These are phyloP conservation scores for Elongisporangium undulatum DNA, from an alignment of 352 stramenopile genomes.

Conservation along the genomic window DNA sequence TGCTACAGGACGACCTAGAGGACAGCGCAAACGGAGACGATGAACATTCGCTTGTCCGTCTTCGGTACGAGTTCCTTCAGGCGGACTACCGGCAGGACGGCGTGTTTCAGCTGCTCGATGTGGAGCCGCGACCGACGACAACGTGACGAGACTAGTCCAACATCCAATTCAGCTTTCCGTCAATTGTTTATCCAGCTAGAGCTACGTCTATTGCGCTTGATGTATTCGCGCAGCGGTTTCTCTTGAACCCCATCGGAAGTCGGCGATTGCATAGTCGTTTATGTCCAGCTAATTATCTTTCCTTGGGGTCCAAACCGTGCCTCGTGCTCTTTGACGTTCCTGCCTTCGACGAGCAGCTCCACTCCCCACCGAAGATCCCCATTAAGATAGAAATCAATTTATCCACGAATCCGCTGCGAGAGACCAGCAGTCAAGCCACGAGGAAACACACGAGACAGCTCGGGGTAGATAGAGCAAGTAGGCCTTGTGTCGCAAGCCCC, in stretches of 20 bases:
- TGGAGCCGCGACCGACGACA: constrained; percentile 6
- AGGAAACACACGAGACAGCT: constrained; percentile 1
- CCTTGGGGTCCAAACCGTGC: too few relatives aligned
- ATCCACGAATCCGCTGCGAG: constrained; percentile 1
- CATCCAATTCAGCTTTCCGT: too few relatives aligned
- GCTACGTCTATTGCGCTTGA: too few relatives aligned
- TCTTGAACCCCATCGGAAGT: too few relatives aligned
- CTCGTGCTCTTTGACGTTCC: too few relatives aligned
- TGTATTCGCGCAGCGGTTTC: too few relatives aligned
- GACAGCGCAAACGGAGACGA: not conserved
- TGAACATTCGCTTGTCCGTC: constrained; percentile 8
- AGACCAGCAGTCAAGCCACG: not conserved
- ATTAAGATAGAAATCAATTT: constrained; percentile 1
- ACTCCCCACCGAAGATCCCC: not conserved
- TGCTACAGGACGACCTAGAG: not conserved
- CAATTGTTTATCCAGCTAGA: too few relatives aligned
- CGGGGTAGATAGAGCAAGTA: constrained; percentile 6
- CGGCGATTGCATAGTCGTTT: too few relatives aligned
- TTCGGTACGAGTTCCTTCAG: constrained; percentile 26
- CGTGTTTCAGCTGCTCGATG: constrained; percentile 29
- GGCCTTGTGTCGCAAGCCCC: constrained; percentile 2
- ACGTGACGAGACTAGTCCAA: not conserved
- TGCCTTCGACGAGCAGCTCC: too few relatives aligned
- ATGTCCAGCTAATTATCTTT: too few relatives aligned
- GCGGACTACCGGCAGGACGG: constrained; percentile 13